Evolutionary conservation across 2,329 filamentous ascomycete genomes (phyloP).

Genomic region (Pseudogymnoascus sp.): DNA sequence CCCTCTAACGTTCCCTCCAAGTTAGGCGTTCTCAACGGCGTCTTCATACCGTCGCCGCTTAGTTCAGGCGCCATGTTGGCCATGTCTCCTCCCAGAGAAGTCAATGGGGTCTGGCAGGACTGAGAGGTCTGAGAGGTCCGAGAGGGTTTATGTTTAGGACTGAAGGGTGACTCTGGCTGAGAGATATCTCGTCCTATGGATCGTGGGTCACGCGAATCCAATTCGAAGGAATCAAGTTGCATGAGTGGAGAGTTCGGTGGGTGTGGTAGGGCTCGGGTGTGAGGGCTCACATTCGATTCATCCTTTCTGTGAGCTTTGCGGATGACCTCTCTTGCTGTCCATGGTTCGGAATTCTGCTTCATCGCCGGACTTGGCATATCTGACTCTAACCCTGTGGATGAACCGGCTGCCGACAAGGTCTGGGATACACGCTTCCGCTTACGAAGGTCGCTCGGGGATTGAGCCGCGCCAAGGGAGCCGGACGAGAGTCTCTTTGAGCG

Average conservation of each 20-base stretch:
- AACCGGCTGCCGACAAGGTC: constrained; percentile 13
- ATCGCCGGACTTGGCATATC: constrained; percentile 10
- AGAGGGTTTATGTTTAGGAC: neutral
- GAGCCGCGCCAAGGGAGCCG: neutral
- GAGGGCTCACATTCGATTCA: constrained; percentile 3
- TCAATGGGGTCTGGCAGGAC: neutral
- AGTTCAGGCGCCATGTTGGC: neutral
- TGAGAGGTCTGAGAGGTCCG: neutral
- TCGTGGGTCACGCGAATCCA: neutral
- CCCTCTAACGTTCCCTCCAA: constrained; percentile 44
- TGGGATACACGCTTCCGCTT: constrained; percentile 53
- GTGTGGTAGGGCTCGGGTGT: constrained; percentile 6
- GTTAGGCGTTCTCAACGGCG: neutral
- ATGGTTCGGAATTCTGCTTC: neutral
- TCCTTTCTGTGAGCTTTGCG: neutral
- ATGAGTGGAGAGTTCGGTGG: constrained; percentile 5
- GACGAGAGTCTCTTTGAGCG: constrained; percentile 5
- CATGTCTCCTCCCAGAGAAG: neutral
- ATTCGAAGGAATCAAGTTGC: constrained; percentile 1
- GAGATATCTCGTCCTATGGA: neutral
- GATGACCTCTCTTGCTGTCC: neutral
- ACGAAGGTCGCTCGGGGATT: constrained; percentile 9
- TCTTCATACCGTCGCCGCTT: neutral
- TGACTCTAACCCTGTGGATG: constrained; percentile 14
- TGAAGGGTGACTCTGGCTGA: neutral